Percentiles rank a stretch among this genome's conserved stretches.
These are phyloP conservation scores for Globisporangium cederbergense DNA, from an alignment of 352 stramenopile genomes.

Conservation along the genomic window DNA sequence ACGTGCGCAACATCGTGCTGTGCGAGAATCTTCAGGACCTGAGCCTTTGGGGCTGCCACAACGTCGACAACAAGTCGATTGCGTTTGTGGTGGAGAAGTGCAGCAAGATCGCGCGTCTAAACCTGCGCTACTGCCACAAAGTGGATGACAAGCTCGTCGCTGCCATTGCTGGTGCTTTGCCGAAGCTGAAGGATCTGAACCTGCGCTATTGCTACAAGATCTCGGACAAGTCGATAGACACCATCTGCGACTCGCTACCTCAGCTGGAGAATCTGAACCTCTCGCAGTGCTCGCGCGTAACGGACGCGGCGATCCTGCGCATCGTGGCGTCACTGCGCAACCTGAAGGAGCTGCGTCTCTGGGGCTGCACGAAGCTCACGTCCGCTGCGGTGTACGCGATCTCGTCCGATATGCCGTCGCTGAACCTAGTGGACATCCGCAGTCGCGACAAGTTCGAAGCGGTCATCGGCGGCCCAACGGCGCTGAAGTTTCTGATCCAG, in stretches of 20 bases:
- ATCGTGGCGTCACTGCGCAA: conserved; percentile 51
- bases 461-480: conserved; percentile 69
- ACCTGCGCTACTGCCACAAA: conserved; percentile 82
- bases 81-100: conserved; percentile 52
- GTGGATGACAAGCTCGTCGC: conserved; percentile 74
- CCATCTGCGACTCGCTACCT: conserved; percentile 45
- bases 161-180: conserved; percentile 41
- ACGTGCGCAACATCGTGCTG: conserved; percentile 41
- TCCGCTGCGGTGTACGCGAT: conserved; percentile 67
- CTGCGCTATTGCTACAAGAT: conserved; percentile 88
- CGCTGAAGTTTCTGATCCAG: conserved; percentile 79
- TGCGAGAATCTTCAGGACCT: conserved; percentile 53
- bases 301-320: conserved; percentile 57
- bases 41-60: conserved; percentile 75
- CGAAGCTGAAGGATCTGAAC: conserved; percentile 64
- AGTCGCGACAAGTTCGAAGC: conserved; percentile 72
- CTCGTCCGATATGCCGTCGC: conserved; percentile 52
- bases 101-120: conserved; percentile 44
- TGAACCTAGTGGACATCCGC: conserved; percentile 73
- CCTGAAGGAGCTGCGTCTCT: conserved; percentile 76
- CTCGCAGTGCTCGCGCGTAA: conserved; percentile 80
- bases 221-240: conserved; percentile 56
- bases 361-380: conserved; percentile 80
- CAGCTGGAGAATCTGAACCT: conserved; percentile 67
- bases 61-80: conserved; percentile 69